A percentile compares a stretch with the other conserved stretches of the same genome.
Conservation (phyloP, 2,329 filamentous ascomycete genomes). For the Arachnopeziza araneosa region DNA sequence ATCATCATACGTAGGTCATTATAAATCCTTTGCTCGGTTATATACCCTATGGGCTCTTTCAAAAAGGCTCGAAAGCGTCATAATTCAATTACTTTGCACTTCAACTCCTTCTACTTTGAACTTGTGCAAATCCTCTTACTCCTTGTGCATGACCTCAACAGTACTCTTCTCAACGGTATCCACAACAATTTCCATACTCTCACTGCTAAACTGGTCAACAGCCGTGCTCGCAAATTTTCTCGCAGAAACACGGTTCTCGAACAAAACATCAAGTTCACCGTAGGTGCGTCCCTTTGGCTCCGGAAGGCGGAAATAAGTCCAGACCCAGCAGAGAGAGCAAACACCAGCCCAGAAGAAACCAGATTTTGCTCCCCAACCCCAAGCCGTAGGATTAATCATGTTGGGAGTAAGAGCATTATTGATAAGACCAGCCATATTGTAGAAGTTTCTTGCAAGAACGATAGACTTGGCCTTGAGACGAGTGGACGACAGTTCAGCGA, state of each 20-base stretch:
- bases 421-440: conserved; percentile 72
- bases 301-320: conserved; percentile 76
- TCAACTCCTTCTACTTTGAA: too few relatives aligned
- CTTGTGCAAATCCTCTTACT: too few relatives aligned
- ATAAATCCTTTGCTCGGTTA: too few relatives aligned
- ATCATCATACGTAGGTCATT: too few relatives aligned
- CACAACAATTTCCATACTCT: too few relatives aligned
- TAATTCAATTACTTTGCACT: too few relatives aligned
- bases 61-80: too few relatives aligned
- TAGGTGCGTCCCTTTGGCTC: conserved; percentile 39
- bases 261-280: conserved; percentile 1
- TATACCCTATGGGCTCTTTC: too few relatives aligned
- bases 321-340: conserved; percentile 49
- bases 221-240: neutral
- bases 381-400: conserved; percentile 83
- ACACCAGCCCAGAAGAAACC: conserved; percentile 75
- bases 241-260: conserved; percentile 2
- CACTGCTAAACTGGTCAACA: too few relatives aligned
- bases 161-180: too few relatives aligned
- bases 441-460: conserved; percentile 71
- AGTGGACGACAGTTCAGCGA: conserved; percentile 76
- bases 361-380: conserved; percentile 83
- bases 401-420: conserved; percentile 80
- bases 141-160: too few relatives aligned
- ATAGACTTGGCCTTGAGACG: conserved; percentile 88